phyloP scores from a whole-genome alignment of 202 grass and related monocot genomes.

The Eragrostis tef region DNA sequence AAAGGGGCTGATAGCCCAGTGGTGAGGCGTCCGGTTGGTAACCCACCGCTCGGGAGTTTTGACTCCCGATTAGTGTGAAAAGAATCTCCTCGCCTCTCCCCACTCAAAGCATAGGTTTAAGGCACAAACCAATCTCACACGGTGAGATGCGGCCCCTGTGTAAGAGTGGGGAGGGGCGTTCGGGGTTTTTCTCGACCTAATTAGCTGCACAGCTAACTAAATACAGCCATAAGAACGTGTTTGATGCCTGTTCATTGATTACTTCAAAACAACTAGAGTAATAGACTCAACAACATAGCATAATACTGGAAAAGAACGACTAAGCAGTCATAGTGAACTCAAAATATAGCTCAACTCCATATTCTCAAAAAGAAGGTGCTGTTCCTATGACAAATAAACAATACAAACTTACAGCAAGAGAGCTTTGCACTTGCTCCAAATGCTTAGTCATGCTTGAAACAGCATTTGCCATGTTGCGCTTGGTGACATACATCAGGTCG shows the following conservation, averaged over 20 bases:
- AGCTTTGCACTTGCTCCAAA: conserved; percentile 83
- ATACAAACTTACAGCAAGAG: conserved; percentile 75
- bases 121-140: too few species aligned
- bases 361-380: conserved; percentile 20
- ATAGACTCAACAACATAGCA: conserved; percentile 16
- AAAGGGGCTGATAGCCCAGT: too few species aligned
- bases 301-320: background rate
- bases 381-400: conserved; percentile 1
- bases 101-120: too few species aligned
- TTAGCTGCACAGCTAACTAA: too few species aligned
- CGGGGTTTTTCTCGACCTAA: too few species aligned
- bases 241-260: background rate
- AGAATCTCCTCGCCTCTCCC: too few species aligned
- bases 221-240: too few species aligned
- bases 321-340: background rate
- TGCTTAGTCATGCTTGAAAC: conserved; percentile 94
- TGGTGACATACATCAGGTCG: conserved; percentile 98
- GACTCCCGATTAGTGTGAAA: too few species aligned
- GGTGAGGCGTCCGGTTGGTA: too few species aligned
- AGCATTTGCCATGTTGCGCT: conserved; percentile 87
- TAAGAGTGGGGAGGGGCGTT: too few species aligned
- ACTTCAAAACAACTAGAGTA: conserved; percentile 24
- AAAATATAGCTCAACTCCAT: background rate
- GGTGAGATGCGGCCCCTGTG: too few species aligned
- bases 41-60: too few species aligned